Percentiles rank a stretch among this genome's conserved stretches.
These are phyloP conservation scores for Phytophthora foliorum DNA, from an alignment of 352 stramenopile species.

Conservation along the genomic window DNA sequence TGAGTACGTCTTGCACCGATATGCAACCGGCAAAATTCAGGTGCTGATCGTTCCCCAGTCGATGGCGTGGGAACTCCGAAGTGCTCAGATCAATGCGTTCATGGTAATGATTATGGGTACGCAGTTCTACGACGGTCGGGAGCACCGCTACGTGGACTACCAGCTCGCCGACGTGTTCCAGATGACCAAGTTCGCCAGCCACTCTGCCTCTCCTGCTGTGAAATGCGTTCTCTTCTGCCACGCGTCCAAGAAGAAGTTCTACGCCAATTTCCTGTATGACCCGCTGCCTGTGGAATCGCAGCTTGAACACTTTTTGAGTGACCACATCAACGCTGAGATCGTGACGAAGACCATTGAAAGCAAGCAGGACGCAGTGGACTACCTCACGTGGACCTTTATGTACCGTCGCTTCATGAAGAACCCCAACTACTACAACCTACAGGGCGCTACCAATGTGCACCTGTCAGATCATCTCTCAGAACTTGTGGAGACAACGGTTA, in stretches of 20 bases:
- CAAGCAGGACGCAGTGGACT: constrained; percentile 99
- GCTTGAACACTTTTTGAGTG: constrained; percentile 98
- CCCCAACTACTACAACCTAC: constrained; percentile 99
- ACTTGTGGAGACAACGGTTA: constrained; percentile 98
- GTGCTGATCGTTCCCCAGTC: constrained; percentile 96
- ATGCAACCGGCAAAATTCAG: constrained; percentile 87
- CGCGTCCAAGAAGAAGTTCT: constrained; percentile 98
- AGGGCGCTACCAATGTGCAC: constrained; percentile 92
- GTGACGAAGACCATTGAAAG: constrained; percentile 98
- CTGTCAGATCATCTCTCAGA: constrained; percentile 99
- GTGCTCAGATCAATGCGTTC: constrained; percentile 80
- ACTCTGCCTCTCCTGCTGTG: constrained; percentile 53
- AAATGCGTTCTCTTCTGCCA: constrained; percentile 98
- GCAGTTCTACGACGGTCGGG: constrained; percentile 97
- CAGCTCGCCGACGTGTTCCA: constrained; percentile 97
- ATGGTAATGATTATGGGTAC: constrained; percentile 99
- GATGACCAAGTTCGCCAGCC: constrained; percentile 96
- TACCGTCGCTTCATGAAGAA: constrained; percentile 99
- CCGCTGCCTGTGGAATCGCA: constrained; percentile 99
- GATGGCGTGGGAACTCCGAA: constrained; percentile 93
- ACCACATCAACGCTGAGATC: constrained; percentile 99
- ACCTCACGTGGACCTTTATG: constrained; percentile 99
- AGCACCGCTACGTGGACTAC: constrained; percentile 98
- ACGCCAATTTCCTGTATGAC: constrained; percentile 99
- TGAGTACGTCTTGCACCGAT: constrained; percentile 92